phyloP scores from a whole-genome alignment of 306 rosid genomes.

The Begonia loranthoides region DNA sequence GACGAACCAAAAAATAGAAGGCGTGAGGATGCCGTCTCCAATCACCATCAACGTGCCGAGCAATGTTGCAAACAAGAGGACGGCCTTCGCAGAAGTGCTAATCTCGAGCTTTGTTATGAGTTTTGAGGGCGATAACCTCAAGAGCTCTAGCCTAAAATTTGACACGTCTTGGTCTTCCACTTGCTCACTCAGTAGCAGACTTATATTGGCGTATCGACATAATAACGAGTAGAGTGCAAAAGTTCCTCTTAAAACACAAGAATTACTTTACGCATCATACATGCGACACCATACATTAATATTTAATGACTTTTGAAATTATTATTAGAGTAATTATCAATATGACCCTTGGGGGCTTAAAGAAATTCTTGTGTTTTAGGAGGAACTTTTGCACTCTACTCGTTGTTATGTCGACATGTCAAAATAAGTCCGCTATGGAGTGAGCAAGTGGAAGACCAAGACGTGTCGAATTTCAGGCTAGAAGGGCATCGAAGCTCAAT shows the following conservation, averaged over 20 bases:
- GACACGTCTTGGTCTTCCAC: constrained; percentile 45
- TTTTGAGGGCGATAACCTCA: constrained; percentile 18
- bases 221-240: constrained; percentile 62
- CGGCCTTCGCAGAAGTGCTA: constrained; percentile 17
- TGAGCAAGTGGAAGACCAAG: constrained; percentile 38
- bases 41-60: constrained; percentile 78
- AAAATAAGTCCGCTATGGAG: constrained; percentile 45
- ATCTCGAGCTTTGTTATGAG: constrained; percentile 35
- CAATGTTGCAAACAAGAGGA: constrained; percentile 46
- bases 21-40: constrained; percentile 77
- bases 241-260: constrained; percentile 35
- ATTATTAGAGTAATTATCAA: too few relatives aligned
- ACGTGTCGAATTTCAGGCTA: constrained; percentile 40
- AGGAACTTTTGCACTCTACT: constrained; percentile 64
- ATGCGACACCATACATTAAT: too few relatives aligned
- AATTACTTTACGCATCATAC: too few relatives aligned
- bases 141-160: constrained; percentile 28
- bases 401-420: constrained; percentile 53
- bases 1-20: constrained; percentile 54
- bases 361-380: constrained; percentile 16
- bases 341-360: too few relatives aligned
- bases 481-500: constrained; percentile 36
- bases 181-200: constrained; percentile 48
- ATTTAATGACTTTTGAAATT: too few relatives aligned
- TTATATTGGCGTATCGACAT: constrained; percentile 46